Base-by-base conservation (phyloP, 345 rosid species). In the Anacardium occidentale region DNA sequence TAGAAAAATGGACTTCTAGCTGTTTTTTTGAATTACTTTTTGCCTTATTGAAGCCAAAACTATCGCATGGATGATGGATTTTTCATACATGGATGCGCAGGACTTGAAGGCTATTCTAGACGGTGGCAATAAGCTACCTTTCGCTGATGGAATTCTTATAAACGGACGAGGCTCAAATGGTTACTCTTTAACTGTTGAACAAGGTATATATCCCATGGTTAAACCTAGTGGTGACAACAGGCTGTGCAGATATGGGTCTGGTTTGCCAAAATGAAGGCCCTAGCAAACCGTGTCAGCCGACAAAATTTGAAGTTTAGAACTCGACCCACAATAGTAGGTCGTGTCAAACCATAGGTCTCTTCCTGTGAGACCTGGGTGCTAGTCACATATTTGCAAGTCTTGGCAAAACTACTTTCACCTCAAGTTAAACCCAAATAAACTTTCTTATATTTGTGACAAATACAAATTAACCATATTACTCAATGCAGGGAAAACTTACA, bases 71-170 rank as follows among this genome's bases (percentile, higher is more conserved):
- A 29, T 29, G 3, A 29, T 29, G 32, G 3, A 29, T 1, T 29
- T 1, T 29, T 29, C n/a, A 29, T 29, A 3, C 32, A 29, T 29
- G 32, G 32, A 29, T 26, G n/a, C 67, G 50, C 73, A 95, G 99
- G 78, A 60, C 50, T 81, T 95, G 84, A 88, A 42, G 74, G 83
- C 81, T 25, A 69, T 50, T 10, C 83, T 95, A 57, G 97, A 95
- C 63, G 9, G 69, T 11, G 99, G 99, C 2, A 83, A 69, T 29
- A 85, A 81, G 81, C 73, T 95, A 22, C 97, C 98, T 20, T 74
- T 78, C 59, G 90, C 98, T 55, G 92, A 91, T 64, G 97, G 93
- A 29, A 83, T 95, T 73, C 94, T 95, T 79, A 91, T 95, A 82
- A 95, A 95, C 62, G 99, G 99, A 2, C 87, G 95, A 0, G 89